Conservation (phyloP, 768 basidiomycete genomes). For the Lactifluus hygrophoroides region DNA sequence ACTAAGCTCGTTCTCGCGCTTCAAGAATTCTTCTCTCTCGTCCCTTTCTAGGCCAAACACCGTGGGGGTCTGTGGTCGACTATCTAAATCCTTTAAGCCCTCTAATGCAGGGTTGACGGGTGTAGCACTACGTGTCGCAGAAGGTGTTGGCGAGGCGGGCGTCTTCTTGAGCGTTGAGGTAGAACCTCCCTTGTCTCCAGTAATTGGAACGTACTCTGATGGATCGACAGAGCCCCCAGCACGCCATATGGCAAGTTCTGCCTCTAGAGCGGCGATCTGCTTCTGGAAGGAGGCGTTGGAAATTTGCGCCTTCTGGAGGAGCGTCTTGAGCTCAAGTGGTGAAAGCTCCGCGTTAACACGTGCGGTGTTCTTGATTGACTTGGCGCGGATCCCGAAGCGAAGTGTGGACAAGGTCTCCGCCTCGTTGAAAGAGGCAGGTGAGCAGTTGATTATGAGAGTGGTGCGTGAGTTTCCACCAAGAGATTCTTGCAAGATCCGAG, state of each 20-base stretch:
- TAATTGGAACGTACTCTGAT: slow-evolving; percentile 60
- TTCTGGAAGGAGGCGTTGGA: slow-evolving; percentile 78
- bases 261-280: slow-evolving; percentile 84
- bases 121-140: slow-evolving; percentile 59
- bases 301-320: slow-evolving; percentile 82
- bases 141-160: slow-evolving; percentile 54
- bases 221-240: slow-evolving; percentile 79
- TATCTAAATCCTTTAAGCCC: slow-evolving; percentile 66
- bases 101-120: slow-evolving; percentile 69
- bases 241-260: slow-evolving; percentile 86
- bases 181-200: slow-evolving; percentile 46
- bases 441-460: slow-evolving; percentile 99
- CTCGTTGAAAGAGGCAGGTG: slow-evolving; percentile 95
- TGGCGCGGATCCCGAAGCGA: slow-evolving; percentile 99
- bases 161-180: slow-evolving; percentile 40
- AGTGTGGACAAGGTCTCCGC: slow-evolving; percentile 92
- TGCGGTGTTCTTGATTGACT: slow-evolving; percentile 99
- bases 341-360: slow-evolving; percentile 97
- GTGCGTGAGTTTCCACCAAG: slow-evolving; percentile 91
- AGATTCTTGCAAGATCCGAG: slow-evolving; percentile 97
- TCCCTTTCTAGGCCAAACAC: slow-evolving; percentile 87
- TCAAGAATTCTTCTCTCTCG: slow-evolving; percentile 94
- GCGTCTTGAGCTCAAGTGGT: slow-evolving; percentile 88
- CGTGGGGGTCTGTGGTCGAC: slow-evolving; percentile 88
- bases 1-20: slow-evolving; percentile 91